Evolutionary conservation across 2,329 filamentous ascomycete species (phyloP), one percentile per base, ranked within the genome.

Genomic region (Ceratocystis cubensis): DNA sequence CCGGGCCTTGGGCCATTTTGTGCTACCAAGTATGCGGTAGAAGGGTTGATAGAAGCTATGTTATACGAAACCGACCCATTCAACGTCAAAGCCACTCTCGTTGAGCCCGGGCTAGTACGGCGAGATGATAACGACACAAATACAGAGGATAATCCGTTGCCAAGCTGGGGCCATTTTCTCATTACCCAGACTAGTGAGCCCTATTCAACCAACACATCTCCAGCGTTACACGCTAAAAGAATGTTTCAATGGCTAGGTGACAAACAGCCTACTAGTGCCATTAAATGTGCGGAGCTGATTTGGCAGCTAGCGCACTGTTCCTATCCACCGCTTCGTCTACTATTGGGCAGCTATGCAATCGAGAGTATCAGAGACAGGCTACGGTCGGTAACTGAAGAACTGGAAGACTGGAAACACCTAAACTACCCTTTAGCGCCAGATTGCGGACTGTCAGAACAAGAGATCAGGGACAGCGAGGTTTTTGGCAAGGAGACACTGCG

Each of bases 191-290:
- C 90, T 1, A 92, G 88, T 73, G 87, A 90, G 71, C 85, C 89
- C 0, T 99, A 99, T 74, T 82, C 85, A 5, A 84, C 85, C 22
- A 79, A 88, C 0, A 90, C 88, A 1, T 87, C 89, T 10, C 94
- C 94, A 0, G 90, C 94, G 1, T 82, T 92, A 2, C 94, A 99
- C 76, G 91, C 92, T 1, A 88, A 88, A 72, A 81, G 93, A 33
- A 94, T 97, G 82, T 85, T 97, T 13, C 91, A 96, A 75, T 97
- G 94, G 94, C 80, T 97, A 22, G 90, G 89, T 17, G 91, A 96
- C 73, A 84, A 90, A 69, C 93, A 97, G 75, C 93, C 93, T 3
- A 94, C 91, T 13, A 96, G 90, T 74, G 91, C 91, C 0, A 87
- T 96, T 65, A 96, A 95, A 76, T 93, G 91, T 68, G 91, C 91